A percentile compares a stretch with the other conserved stretches of the same genome.
phyloP scores from a whole-genome alignment of 768 basidiomycete genomes.

The Pulveroboletus sp. region DNA sequence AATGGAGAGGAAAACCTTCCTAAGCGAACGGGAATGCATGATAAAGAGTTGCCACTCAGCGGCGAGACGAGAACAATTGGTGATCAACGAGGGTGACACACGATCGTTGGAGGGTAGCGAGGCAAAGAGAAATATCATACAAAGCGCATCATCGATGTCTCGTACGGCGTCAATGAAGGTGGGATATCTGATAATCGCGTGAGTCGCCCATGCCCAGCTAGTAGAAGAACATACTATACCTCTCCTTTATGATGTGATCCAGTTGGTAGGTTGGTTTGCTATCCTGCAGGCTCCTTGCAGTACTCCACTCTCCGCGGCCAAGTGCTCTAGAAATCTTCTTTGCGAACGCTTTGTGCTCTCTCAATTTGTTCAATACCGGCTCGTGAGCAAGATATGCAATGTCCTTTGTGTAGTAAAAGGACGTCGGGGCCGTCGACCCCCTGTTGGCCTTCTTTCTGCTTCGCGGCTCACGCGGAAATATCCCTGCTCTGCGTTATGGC shows the following conservation, averaged over 20 bases:
- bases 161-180: conserved; percentile 94
- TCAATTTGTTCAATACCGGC: conserved; percentile 85
- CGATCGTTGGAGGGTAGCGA: conserved; percentile 83
- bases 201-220: background rate
- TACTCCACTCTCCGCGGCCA: conserved; percentile 91
- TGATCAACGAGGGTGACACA: conserved; percentile 75
- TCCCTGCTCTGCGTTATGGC: conserved; percentile 49
- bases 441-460: conserved; percentile 93
- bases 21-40: conserved; percentile 78
- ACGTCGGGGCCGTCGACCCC: conserved; percentile 93
- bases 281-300: conserved; percentile 90
- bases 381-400: conserved; percentile 97
- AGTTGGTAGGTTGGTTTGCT: conserved; percentile 87
- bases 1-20: conserved; percentile 92
- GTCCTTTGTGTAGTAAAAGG: conserved; percentile 98
- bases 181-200: conserved; percentile 65
- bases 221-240: conserved; percentile 45
- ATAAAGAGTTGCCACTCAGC: conserved; percentile 97
- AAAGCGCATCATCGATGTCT: conserved; percentile 96
- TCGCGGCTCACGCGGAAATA: conserved; percentile 94
- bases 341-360: conserved; percentile 98
- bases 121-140: conserved; percentile 91
- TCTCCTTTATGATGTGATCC: conserved; percentile 97
- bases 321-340: conserved; percentile 93
- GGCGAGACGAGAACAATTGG: conserved; percentile 85